Base-by-base conservation (phyloP, 2,329 filamentous ascomycete species). In the Trichoderma brevicompactum region DNA sequence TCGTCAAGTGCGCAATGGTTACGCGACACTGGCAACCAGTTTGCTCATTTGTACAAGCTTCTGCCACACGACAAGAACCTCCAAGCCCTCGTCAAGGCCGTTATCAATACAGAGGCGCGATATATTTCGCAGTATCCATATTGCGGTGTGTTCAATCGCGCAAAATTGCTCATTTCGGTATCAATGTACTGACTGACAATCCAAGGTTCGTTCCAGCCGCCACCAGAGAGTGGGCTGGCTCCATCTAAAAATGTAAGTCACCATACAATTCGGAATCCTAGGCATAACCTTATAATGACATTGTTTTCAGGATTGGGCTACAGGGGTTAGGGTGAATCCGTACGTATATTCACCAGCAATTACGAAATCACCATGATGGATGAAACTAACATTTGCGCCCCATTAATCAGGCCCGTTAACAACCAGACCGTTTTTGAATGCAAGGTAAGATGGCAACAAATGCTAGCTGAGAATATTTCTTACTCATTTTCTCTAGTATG, bases 141-240 rank as follows among this genome's bases (percentile, higher is more conserved):
- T 77, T 97, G 93, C 82, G 71, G 72, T 72, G 49, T 3, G 65
- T 49, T 36, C 8, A 38, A 17, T 7, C 8, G 7, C 0, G 13
- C 7, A 28, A 13, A 23, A 10, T 17, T 53, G 9, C 1, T 7
- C 12, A 28, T 28, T 28, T 28, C 19, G 9, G 10, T 15, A 9
- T 10, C 17, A 3, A 2, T 2, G 10, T 13, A 7, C 66, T 67
- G 8, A 68, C 53, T n/a, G 2, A 5, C 6, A 10, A 36, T 44
- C 7, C 10, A 10, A 73, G 95, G 96, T 75, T 90, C 92, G 12
- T 96, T 96, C 78, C 93, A 96, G 74, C 92, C 93, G 2, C 93
- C 93, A 0, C 83, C 87, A 2, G 91, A 92, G 59, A 92, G 90
- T 59, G 86, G 87, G 3, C 68, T 75, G 12, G 50, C 68, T 56